These are phyloP conservation scores for Jatropha podagrica DNA, from an alignment of 441 rosid genomes.

Conservation along the genomic window DNA sequence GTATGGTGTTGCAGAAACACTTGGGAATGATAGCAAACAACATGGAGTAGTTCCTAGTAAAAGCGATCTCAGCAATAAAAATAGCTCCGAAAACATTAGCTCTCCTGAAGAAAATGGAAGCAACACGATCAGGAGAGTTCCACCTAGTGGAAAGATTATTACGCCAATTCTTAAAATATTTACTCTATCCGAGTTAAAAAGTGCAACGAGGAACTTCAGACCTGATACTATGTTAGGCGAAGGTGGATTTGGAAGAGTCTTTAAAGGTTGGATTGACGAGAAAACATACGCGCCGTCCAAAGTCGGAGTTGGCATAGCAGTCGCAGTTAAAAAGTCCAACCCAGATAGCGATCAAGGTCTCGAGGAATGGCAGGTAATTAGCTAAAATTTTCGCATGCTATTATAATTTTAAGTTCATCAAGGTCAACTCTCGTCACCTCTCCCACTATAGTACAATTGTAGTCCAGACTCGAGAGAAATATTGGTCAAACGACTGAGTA, in stretches of 20 bases:
- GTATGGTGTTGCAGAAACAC: not conserved
- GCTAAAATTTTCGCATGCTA: too few species aligned
- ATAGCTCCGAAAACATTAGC: not conserved
- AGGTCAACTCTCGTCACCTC: too few species aligned
- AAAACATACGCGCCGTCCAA: slow-evolving; percentile 56
- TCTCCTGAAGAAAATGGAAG: not conserved
- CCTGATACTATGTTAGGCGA: slow-evolving; percentile 58
- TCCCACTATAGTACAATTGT: too few species aligned
- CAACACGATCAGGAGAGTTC: not conserved
- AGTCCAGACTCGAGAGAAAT: too few species aligned
- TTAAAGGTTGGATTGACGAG: slow-evolving; percentile 68
- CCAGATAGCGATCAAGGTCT: slow-evolving; percentile 53
- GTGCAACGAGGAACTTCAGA: slow-evolving; percentile 56
- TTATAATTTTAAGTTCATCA: too few species aligned
- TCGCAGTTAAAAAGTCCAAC: slow-evolving; percentile 61
- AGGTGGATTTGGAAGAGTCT: slow-evolving; percentile 74
- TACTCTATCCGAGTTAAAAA: slow-evolving; percentile 43
- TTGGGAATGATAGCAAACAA: not conserved
- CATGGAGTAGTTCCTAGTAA: not conserved
- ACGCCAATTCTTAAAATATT: slow-evolving; percentile 40
- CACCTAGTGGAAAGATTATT: slow-evolving; percentile 22
- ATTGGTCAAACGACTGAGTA: too few species aligned
- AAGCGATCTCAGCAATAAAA: not conserved
- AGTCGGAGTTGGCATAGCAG: slow-evolving; percentile 54
- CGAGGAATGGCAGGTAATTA: slow-evolving; percentile 57